Conservation (phyloP, 768 basidiomycete species). For the Auriculariales sp. region DNA sequence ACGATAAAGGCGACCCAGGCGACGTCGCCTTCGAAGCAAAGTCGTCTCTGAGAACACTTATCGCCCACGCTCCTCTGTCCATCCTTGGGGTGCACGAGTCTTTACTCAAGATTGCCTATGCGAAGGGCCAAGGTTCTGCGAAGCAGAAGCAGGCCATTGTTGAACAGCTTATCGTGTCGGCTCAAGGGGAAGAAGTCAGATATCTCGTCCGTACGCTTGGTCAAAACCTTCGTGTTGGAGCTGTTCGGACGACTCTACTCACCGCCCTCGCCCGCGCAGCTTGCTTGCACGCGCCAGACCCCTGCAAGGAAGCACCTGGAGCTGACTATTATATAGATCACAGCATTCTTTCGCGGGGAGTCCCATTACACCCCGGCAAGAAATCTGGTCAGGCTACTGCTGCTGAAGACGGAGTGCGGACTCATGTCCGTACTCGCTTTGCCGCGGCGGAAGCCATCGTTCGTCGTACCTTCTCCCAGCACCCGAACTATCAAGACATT, state of each 20-base stretch:
- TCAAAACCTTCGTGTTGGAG: constrained; percentile 73
- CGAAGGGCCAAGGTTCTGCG: constrained; percentile 63
- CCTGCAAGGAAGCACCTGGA: not conserved
- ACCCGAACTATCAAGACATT: constrained; percentile 66
- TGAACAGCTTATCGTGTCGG: constrained; percentile 68
- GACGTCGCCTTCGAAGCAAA: constrained; percentile 82
- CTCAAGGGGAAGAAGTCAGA: constrained; percentile 77
- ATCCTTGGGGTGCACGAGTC: constrained; percentile 53
- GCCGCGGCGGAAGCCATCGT: constrained; percentile 46
- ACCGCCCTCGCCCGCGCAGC: constrained; percentile 68
- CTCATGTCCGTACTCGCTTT: constrained; percentile 18
- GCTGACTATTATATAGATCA: not conserved
- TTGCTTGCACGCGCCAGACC: constrained; percentile 36
- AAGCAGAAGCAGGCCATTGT: constrained; percentile 67
- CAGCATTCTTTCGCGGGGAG: too few species aligned
- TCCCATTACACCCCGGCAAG: too few species aligned
- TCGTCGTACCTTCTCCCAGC: constrained; percentile 59
- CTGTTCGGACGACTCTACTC: constrained; percentile 70
- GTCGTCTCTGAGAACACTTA: constrained; percentile 54
- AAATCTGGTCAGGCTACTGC: too few species aligned
- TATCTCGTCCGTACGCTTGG: constrained; percentile 65
- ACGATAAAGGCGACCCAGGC: constrained; percentile 66
- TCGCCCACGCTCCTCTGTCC: constrained; percentile 54
- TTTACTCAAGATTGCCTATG: constrained; percentile 47
- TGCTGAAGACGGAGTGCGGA: not conserved